A percentile compares a stretch with the other conserved stretches of the same genome.
phyloP scores from a whole-genome alignment of 2,329 filamentous ascomycete species.

The Dactylellina drechsleri region DNA sequence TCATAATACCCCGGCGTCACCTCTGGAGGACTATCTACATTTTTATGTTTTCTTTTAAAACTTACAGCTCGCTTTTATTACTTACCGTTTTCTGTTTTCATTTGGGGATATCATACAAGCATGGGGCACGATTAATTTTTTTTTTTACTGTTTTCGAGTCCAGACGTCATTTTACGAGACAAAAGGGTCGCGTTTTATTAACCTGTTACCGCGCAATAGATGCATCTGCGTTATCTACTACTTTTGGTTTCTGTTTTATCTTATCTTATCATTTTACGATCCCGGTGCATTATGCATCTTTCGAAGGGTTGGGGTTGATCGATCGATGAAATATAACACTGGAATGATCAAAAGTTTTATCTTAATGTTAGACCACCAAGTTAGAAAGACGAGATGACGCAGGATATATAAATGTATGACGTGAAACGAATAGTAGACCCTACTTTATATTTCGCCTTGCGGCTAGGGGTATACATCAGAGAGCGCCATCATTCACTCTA shows the following conservation, averaged over 20 bases:
- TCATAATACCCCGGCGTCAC: conserved; percentile 53
- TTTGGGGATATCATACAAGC: conserved; percentile 11
- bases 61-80: neutral
- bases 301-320: too few relatives aligned
- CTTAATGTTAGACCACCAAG: neutral
- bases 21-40: conserved; percentile 13
- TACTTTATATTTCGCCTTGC: neutral
- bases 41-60: conserved; percentile 14
- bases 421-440: conserved; percentile 54
- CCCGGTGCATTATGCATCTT: too few relatives aligned
- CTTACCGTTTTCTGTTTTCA: neutral
- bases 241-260: too few relatives aligned
- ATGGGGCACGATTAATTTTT: conserved; percentile 11
- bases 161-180: neutral
- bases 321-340: neutral
- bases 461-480: conserved; percentile 46
- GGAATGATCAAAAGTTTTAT: conserved; percentile 5
- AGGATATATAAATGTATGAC: conserved; percentile 30
- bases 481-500: conserved; percentile 45
- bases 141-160: neutral
- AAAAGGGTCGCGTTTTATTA: too few relatives aligned
- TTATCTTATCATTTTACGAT: too few relatives aligned
- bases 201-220: too few relatives aligned
- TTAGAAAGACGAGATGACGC: too few relatives aligned
- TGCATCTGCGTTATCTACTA: too few relatives aligned